These are phyloP conservation scores for Panicum miliaceum DNA, from an alignment of 176 grass and related monocot genomes.

Conservation along the genomic window DNA sequence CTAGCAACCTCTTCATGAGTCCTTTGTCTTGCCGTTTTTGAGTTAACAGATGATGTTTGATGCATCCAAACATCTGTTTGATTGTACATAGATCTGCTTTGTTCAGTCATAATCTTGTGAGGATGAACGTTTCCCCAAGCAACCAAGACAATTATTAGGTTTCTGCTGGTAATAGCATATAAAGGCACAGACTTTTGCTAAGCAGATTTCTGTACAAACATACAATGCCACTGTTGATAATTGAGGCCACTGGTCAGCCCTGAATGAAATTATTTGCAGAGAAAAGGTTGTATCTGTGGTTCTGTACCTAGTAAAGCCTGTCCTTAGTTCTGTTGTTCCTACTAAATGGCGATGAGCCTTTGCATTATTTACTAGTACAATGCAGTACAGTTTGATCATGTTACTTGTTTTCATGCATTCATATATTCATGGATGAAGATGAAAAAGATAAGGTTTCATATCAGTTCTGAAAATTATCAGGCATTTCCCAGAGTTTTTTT, in stretches of 20 bases:
- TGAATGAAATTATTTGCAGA: not conserved
- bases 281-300: not conserved
- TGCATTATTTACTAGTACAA: not conserved
- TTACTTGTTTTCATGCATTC: not conserved
- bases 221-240: not conserved
- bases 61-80: constrained; percentile 5
- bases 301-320: constrained; percentile 6
- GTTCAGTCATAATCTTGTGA: not conserved
- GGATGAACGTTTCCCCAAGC: not conserved
- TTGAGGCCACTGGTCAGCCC: not conserved
- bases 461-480: constrained; percentile 14
- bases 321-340: constrained; percentile 11
- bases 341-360: not conserved
- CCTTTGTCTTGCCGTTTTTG: not conserved
- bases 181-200: not conserved
- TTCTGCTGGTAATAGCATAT: not conserved
- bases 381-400: not conserved
- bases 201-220: not conserved
- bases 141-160: not conserved
- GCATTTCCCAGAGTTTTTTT: constrained; percentile 1
- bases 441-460: not conserved
- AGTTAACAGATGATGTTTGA: not conserved
- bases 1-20: not conserved
- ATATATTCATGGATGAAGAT: not conserved
- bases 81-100: not conserved